These are phyloP conservation scores for Breynia disticha DNA, from an alignment of 441 rosid genomes.

Conservation along the genomic window DNA sequence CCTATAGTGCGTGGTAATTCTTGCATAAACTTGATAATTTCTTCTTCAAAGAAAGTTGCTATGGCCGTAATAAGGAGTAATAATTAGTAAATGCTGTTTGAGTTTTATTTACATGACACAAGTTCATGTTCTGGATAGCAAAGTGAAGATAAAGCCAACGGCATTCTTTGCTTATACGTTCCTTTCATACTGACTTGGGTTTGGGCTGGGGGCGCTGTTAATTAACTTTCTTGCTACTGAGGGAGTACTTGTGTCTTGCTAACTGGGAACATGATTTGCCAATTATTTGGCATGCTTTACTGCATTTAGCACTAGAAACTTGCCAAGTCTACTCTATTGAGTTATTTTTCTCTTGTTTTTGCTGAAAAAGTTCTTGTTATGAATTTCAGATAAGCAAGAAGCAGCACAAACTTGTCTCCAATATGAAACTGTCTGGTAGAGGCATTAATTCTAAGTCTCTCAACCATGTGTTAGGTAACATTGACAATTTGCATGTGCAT, in stretches of 20 bases:
- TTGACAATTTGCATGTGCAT: slow-evolving; percentile 58
- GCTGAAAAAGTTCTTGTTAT: slow-evolving; percentile 14
- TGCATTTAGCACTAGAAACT: neutral
- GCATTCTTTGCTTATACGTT: no score
- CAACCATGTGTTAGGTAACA: slow-evolving; percentile 62
- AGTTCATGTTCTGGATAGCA: no score
- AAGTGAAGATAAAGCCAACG: no score
- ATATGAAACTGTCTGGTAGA: slow-evolving; percentile 78
- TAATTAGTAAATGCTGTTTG: no score
- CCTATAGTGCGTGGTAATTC: neutral
- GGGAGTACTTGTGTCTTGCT: no score
- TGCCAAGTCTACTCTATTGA: neutral
- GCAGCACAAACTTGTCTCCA: slow-evolving; percentile 81
- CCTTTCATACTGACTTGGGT: no score
- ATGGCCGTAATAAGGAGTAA: no score
- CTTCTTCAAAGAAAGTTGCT: no score
- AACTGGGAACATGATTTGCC: no score
- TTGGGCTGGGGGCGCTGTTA: no score
- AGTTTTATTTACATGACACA: no score
- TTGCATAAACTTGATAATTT: neutral
- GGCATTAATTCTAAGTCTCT: slow-evolving; percentile 67
- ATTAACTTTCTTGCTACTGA: no score
- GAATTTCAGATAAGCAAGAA: slow-evolving; percentile 85
- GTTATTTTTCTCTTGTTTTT: slow-evolving; percentile 14
- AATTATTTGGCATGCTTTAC: neutral